Evolutionary conservation across 768 basidiomycete species (phyloP), one percentile per base, ranked within the genome.

Genomic region (Rhizopogon vesiculosus): DNA sequence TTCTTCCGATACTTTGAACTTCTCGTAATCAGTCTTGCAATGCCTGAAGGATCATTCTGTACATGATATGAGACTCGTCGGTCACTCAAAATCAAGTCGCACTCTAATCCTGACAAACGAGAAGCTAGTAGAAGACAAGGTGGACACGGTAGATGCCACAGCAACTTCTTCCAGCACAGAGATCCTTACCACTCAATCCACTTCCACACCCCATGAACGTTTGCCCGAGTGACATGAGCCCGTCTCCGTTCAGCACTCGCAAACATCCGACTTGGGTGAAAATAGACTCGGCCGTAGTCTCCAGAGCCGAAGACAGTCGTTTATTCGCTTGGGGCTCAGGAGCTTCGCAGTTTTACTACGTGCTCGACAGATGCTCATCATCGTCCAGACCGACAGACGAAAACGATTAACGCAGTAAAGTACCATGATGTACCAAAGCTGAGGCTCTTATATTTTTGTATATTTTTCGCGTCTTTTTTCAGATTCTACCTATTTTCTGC

Each of bases 11-110:
- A 22, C 22, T 22, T 22, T 22, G 22, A 22, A 22, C 22, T 22
- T 22, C 22, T 22, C 22, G 22, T 22, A 22, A 22, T 22, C 2
- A 22, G 22, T 22, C 22, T 22, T 22, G 2, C 22, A 22, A 22
- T 22, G 22, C 22, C 22, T 22, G 22, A 22, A 22, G 92, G 67
- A 79, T 78, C 18, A 72, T 83, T 1, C 72, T 93, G 13, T 91
- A 83, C 68, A 72, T 89, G 58, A 87, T 91, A 39, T 91, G 86
- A 87, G 77, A 83, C 83, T 31, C 76, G 81, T 51, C 73, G 72
- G 9, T 59, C 72, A 19, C 59, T 56, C 6, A 42, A 60, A 48
- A 35, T 45, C 59, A 28, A 10, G 44, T n/a, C 61, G 45, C 51
- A 53, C 55, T 42, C 19, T 54, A 33, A 2, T 56, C 2, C 40